Evolutionary conservation across 2,329 filamentous ascomycete genomes (phyloP).

Genomic region (Stagonosporopsis vannaccii): DNA sequence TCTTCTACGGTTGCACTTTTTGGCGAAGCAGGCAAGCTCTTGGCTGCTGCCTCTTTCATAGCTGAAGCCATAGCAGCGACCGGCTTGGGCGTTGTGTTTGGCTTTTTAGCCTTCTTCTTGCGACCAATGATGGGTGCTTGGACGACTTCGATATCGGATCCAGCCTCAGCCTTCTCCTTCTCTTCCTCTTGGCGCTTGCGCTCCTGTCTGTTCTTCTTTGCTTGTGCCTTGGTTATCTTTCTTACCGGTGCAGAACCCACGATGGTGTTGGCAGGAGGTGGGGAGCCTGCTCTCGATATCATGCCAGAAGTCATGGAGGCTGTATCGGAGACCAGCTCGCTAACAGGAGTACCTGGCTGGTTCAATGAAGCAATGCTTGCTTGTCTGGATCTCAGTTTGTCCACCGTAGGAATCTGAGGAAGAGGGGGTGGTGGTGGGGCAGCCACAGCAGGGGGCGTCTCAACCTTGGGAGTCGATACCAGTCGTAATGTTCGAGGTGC

Average conservation of each 20-base stretch:
- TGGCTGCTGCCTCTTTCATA: slow-evolving; percentile 23
- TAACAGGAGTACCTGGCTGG: slow-evolving; percentile 74
- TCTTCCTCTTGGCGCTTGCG: slow-evolving; percentile 66
- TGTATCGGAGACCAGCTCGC: slow-evolving; percentile 78
- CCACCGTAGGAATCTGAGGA: slow-evolving; percentile 46
- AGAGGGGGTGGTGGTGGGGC: slow-evolving; percentile 37
- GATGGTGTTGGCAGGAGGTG: slow-evolving; percentile 63
- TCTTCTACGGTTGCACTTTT: slow-evolving; percentile 41
- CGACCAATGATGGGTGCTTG: slow-evolving; percentile 77
- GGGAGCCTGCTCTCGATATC: slow-evolving; percentile 75
- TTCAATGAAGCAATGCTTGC: slow-evolving; percentile 65
- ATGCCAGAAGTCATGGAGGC: slow-evolving; percentile 77
- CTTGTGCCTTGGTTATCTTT: slow-evolving; percentile 77
- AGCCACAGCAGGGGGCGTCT: slow-evolving; percentile 57
- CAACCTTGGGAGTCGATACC: slow-evolving; percentile 70
- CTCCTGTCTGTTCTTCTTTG: slow-evolving; percentile 76
- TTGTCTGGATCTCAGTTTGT: slow-evolving; percentile 58
- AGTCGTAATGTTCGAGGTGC: slow-evolving; percentile 73
- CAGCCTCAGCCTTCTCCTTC: slow-evolving; percentile 45
- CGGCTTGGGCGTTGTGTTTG: slow-evolving; percentile 40
- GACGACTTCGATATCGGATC: slow-evolving; percentile 60
- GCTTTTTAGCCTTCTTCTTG: slow-evolving; percentile 86
- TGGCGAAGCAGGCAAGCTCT: slow-evolving; percentile 41
- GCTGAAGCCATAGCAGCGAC: slow-evolving; percentile 24
- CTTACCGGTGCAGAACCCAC: slow-evolving; percentile 74